Evolutionary conservation across 2,329 filamentous ascomycete genomes (phyloP).

Genomic region (Venturia aucupariae): DNA sequence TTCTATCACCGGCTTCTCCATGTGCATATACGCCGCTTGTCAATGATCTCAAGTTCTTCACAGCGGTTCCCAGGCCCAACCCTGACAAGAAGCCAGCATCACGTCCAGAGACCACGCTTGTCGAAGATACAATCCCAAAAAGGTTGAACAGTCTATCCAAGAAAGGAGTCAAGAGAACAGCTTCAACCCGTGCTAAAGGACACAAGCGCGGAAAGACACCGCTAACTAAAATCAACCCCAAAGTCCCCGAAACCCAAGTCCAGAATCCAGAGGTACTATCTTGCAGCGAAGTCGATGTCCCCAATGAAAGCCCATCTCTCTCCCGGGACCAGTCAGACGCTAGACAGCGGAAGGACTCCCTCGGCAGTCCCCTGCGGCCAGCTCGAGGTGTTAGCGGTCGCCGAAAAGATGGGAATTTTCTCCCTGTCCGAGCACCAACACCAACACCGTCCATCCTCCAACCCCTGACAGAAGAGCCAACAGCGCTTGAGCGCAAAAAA

Average conservation of each 20-base stretch:
- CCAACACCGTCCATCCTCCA: not conserved
- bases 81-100: not conserved
- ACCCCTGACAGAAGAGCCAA: slow-evolving; percentile 6
- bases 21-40: not conserved
- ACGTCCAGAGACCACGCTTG: not conserved
- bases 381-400: not conserved
- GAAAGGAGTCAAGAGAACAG: not conserved
- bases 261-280: not conserved
- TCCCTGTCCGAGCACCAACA: not conserved
- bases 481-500: slow-evolving; percentile 2
- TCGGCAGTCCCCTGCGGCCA: not conserved
- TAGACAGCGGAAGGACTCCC: not conserved
- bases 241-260: not conserved
- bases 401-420: slow-evolving; percentile 3
- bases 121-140: not conserved
- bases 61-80: not conserved
- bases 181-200: not conserved
- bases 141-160: slow-evolving; percentile 2
- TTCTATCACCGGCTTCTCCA: not conserved
- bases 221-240: not conserved
- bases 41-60: not conserved
- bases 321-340: not conserved
- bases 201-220: slow-evolving; percentile 5
- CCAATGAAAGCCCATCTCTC: not conserved
- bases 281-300: not conserved